These are phyloP conservation scores for Gigaspora rosea DNA, from an alignment of 192 early-diverging fungal genomes.

Conservation along the genomic window DNA sequence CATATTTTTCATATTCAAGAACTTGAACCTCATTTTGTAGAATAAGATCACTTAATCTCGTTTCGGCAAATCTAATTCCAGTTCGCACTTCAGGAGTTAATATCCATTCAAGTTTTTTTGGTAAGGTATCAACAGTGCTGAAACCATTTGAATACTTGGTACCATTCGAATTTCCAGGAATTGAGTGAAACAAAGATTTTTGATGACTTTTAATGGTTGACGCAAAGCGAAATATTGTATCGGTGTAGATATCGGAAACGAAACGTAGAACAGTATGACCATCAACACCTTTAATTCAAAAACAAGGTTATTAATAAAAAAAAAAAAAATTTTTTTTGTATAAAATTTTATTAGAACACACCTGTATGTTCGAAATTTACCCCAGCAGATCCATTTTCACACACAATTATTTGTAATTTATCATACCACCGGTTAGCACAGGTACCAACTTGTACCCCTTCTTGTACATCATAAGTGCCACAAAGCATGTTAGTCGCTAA, in stretches of 20 bases:
- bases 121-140: conserved; percentile 37
- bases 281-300: conserved; percentile 46
- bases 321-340: neutral
- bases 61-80: conserved; percentile 53
- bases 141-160: conserved; percentile 1
- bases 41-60: conserved; percentile 49
- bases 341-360: conserved; percentile 17
- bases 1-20: conserved; percentile 64
- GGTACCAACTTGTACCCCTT: conserved; percentile 50
- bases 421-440: conserved; percentile 86
- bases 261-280: conserved; percentile 54
- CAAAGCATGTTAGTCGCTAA: conserved; percentile 52
- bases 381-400: conserved; percentile 79
- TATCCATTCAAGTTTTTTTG: conserved; percentile 51
- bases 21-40: conserved; percentile 65
- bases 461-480: conserved; percentile 49
- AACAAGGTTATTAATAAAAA: neutral
- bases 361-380: conserved; percentile 88
- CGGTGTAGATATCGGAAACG: conserved; percentile 55
- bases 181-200: conserved; percentile 45
- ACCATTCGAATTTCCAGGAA: neutral
- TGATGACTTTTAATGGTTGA: conserved; percentile 50
- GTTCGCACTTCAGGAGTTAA: conserved; percentile 41
- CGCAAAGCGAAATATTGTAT: conserved; percentile 52
- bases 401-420: conserved; percentile 74